Evolutionary conservation across 164 flowering plant genomes (phyloP).

Genomic region (Umbellularia californica): DNA sequence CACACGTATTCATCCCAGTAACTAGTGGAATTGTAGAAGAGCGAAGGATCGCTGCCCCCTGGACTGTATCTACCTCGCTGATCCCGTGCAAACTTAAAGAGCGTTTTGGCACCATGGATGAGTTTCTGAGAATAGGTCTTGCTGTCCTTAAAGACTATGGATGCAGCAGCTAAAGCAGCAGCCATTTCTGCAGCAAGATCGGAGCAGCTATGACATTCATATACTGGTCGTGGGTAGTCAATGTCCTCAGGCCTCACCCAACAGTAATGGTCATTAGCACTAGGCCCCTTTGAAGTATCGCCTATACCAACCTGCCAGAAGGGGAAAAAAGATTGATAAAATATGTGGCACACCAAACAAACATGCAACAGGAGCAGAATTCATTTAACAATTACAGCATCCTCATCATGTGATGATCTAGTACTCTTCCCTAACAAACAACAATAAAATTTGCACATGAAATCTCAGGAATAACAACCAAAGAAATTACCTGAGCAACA

Average conservation of each 20-base stretch:
- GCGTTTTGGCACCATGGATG: conserved; percentile 85
- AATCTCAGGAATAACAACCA: neutral
- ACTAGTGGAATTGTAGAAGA: conserved; percentile 75
- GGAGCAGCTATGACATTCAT: conserved; percentile 62
- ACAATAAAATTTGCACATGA: neutral
- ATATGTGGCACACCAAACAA: neutral
- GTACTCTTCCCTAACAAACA: neutral
- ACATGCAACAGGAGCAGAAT: neutral
- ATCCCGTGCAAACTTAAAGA: conserved; percentile 68
- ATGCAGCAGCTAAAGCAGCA: conserved; percentile 92
- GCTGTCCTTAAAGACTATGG: conserved; percentile 95
- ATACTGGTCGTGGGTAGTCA: conserved; percentile 68
- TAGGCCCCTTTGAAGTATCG: conserved; percentile 58
- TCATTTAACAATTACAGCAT: neutral
- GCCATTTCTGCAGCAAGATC: conserved; percentile 99
- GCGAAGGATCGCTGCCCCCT: conserved; percentile 48
- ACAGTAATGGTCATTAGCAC: conserved; percentile 89
- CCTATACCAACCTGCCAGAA: conserved; percentile 67
- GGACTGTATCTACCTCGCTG: conserved; percentile 82
- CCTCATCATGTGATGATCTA: neutral
- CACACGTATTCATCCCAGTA: conserved; percentile 95
- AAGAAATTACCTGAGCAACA: conserved; percentile 56
- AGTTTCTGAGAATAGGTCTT: conserved; percentile 90
- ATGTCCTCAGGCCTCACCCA: conserved; percentile 99
- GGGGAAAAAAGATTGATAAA: neutral